Evolutionary conservation across 176 grass and related monocot genomes (phyloP).

Genomic region (Echinochloa phyllopogon): DNA sequence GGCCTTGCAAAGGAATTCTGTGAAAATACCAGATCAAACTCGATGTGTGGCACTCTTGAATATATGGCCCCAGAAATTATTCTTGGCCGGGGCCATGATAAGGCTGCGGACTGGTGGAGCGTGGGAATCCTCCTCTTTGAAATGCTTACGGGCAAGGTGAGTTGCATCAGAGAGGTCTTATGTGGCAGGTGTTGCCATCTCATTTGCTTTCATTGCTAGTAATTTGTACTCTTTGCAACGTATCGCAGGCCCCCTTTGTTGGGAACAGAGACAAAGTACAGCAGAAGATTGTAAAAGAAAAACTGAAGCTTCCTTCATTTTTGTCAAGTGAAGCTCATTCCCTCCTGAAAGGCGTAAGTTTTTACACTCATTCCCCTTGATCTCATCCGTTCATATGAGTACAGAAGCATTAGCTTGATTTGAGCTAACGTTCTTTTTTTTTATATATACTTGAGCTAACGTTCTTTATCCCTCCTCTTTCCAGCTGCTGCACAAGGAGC

Average conservation of each 20-base stretch:
- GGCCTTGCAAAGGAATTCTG: constrained; percentile 90
- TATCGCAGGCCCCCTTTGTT: constrained; percentile 74
- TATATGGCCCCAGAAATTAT: constrained; percentile 99
- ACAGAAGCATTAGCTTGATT: background rate
- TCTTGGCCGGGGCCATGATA: constrained; percentile 84
- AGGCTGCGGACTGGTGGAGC: constrained; percentile 99
- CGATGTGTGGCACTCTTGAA: constrained; percentile 89
- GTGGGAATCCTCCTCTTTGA: constrained; percentile 95
- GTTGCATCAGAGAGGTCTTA: background rate
- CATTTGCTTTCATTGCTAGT: background rate
- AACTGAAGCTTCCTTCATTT: constrained; percentile 84
- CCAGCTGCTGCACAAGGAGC: constrained; percentile 88
- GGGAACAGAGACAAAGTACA: constrained; percentile 84
- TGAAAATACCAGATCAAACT: constrained; percentile 91
- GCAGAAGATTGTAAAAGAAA: constrained; percentile 92
- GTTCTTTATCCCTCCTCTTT: background rate
- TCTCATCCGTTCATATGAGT: background rate
- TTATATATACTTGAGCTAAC: constrained; percentile 13
- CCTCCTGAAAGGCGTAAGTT: constrained; percentile 91
- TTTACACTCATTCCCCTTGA: background rate
- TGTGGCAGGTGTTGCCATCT: background rate
- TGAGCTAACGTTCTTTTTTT: background rate
- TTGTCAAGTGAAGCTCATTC: constrained; percentile 95
- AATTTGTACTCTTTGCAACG: constrained; percentile 26
- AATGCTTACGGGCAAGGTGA: constrained; percentile 96